These are phyloP conservation scores for Leccinum rimulosum DNA, from an alignment of 768 basidiomycete genomes.

Conservation along the genomic window DNA sequence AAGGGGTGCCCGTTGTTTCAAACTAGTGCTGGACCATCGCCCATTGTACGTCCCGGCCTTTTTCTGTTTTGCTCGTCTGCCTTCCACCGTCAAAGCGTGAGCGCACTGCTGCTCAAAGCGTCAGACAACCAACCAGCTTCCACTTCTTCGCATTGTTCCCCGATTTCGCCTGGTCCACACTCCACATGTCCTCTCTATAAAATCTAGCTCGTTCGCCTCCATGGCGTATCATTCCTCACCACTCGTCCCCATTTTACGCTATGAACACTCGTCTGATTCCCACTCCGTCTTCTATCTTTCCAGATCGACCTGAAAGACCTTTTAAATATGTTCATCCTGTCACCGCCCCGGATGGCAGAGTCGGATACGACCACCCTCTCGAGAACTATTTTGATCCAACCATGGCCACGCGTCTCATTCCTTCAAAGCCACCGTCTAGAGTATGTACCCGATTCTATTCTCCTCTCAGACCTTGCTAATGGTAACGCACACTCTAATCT, in stretches of 20 bases:
- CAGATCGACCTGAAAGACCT: conserved; percentile 7
- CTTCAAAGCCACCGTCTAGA: conserved; percentile 8
- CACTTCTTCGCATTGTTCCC: conserved; percentile 13
- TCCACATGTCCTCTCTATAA: conserved; percentile 22
- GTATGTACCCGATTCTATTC: conserved; percentile 10
- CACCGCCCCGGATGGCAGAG: conserved; percentile 10
- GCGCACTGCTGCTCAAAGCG: conserved; percentile 4
- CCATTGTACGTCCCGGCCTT: not conserved
- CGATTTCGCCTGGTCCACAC: conserved; percentile 16
- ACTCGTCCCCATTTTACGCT: conserved; percentile 5
- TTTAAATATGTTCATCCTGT: conserved; percentile 12
- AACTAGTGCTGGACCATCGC: conserved; percentile 10
- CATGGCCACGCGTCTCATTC: conserved; percentile 16
- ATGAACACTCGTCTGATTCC: conserved; percentile 12
- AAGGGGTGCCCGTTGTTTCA: not conserved
- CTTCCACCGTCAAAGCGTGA: conserved; percentile 11
- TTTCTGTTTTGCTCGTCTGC: not conserved
- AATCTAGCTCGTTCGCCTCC: conserved; percentile 2
- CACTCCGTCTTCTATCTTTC: conserved; percentile 16
- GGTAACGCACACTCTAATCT: not conserved
- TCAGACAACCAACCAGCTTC: not conserved
- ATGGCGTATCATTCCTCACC: conserved; percentile 2
- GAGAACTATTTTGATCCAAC: conserved; percentile 27
- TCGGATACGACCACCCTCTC: conserved; percentile 21
- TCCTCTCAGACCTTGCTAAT: not conserved